Percentiles rank a stretch among this genome's conserved stretches.
These are phyloP conservation scores for Aspergillus ibericus DNA, from an alignment of 2,329 filamentous ascomycete genomes.

Conservation along the genomic window DNA sequence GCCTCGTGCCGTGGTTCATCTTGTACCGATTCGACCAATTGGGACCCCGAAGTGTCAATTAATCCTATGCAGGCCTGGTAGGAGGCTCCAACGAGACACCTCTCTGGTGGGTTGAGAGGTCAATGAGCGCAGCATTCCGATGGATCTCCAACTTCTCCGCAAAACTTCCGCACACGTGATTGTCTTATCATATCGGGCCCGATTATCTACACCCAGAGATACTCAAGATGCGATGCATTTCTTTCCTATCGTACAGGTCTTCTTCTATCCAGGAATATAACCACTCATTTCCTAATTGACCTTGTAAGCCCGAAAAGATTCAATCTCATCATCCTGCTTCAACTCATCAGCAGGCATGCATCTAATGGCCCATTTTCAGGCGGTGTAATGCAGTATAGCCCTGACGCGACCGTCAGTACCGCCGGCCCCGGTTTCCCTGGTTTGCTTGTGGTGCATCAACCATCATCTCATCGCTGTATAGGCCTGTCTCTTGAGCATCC, in stretches of 20 bases:
- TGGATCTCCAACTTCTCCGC: constrained; percentile 27
- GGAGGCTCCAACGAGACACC: not conserved
- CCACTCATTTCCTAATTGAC: not conserved
- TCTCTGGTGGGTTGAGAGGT: not conserved
- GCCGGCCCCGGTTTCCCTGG: constrained; percentile 21
- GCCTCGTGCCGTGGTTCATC: constrained; percentile 33
- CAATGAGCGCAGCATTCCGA: not conserved
- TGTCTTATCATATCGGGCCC: constrained; percentile 12
- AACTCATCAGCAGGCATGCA: not conserved
- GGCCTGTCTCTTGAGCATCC: constrained; percentile 22
- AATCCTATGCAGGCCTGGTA: not conserved
- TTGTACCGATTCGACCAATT: not conserved
- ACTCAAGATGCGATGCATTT: not conserved
- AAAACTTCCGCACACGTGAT: constrained; percentile 30
- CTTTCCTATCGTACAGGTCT: not conserved
- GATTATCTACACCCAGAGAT: not conserved
- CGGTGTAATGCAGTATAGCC: not conserved
- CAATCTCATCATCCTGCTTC: not conserved
- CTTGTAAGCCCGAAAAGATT: not conserved
- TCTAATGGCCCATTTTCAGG: not conserved
- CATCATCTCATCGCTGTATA: constrained; percentile 46
- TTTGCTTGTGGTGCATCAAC: constrained; percentile 34
- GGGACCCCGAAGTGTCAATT: not conserved
- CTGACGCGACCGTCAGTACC: constrained; percentile 10
- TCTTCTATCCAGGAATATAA: not conserved